These are phyloP conservation scores for Melampsora americana DNA, from an alignment of 1,284 basidiomycete genomes.

Conservation along the genomic window DNA sequence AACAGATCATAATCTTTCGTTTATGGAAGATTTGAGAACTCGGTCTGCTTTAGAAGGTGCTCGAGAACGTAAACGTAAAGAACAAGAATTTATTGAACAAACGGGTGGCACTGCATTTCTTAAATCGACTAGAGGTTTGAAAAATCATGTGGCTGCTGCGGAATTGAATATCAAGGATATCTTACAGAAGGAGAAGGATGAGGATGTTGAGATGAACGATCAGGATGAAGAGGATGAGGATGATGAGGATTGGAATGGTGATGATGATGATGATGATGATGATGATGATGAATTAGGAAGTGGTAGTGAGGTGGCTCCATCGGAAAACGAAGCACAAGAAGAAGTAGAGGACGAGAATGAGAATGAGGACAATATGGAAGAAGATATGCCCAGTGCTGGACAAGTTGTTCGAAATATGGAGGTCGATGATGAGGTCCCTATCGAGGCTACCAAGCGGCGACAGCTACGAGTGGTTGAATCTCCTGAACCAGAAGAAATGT, in stretches of 20 bases:
- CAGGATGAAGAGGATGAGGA: not conserved
- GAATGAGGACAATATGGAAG: not conserved
- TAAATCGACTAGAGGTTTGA: conserved; percentile 1
- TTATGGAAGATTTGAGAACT: not conserved
- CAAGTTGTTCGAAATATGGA: not conserved
- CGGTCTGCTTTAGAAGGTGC: conserved; percentile 23
- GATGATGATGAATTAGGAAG: conserved; percentile 35
- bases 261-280: not conserved
- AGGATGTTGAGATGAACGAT: not conserved
- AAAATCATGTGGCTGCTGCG: not conserved
- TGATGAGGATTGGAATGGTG: conserved; percentile 13
- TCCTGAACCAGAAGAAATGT: conserved; percentile 1
- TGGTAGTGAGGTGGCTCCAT: conserved; percentile 5
- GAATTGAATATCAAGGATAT: conserved; percentile 6
- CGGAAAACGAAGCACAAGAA: conserved; percentile 5
- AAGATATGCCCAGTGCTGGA: not conserved
- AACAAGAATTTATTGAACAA: conserved; percentile 16
- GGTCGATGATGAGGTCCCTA: conserved; percentile 2
- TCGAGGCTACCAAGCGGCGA: no score
- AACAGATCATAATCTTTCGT: no score
- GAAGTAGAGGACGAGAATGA: conserved; percentile 14
- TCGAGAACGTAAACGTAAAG: conserved; percentile 14
- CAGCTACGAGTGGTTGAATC: not conserved
- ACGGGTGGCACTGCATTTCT: not conserved
- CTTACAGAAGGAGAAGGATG: not conserved